These are phyloP conservation scores for Penstemon davidsonii DNA, from an alignment of 257 asterid species.

Conservation along the genomic window DNA sequence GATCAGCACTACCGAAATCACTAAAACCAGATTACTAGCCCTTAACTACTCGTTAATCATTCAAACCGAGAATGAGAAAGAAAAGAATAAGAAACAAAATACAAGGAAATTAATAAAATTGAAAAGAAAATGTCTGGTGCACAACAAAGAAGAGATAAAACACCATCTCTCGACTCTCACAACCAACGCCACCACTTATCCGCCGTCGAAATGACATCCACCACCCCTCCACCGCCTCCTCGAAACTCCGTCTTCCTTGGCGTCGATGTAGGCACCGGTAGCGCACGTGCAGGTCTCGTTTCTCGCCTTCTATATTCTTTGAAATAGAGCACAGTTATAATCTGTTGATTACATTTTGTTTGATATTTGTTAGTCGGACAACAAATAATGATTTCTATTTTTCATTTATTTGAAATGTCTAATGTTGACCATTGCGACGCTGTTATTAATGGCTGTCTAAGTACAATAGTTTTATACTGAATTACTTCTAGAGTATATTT, in stretches of 20 bases:
- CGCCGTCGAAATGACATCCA: constrained; percentile 64
- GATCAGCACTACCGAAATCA: too few relatives aligned
- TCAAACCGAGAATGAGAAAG: too few relatives aligned
- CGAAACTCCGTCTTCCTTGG: constrained; percentile 71
- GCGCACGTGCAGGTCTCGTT: constrained; percentile 92
- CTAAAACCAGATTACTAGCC: too few relatives aligned
- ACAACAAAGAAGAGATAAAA: constrained; percentile 35
- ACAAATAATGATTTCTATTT: neutral
- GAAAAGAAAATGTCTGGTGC: constrained; percentile 39
- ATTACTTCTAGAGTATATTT: too few relatives aligned
- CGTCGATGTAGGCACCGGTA: constrained; percentile 96
- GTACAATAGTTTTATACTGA: neutral
- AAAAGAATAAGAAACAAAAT: too few relatives aligned
- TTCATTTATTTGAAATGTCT: constrained; percentile 1
- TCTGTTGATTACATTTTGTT: constrained; percentile 5
- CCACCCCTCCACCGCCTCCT: constrained; percentile 42
- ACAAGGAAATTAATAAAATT: too few relatives aligned
- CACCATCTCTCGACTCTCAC: constrained; percentile 26
- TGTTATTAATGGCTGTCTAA: constrained; percentile 2
- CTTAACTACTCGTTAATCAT: too few relatives aligned
- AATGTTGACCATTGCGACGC: constrained; percentile 15
- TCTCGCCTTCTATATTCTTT: constrained; percentile 12
- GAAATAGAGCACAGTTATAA: neutral
- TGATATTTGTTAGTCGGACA: neutral
- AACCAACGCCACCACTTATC: constrained; percentile 34